Evolutionary conservation across 2,329 filamentous ascomycete species (phyloP).

Genomic region (Tolypocladium tundrense): DNA sequence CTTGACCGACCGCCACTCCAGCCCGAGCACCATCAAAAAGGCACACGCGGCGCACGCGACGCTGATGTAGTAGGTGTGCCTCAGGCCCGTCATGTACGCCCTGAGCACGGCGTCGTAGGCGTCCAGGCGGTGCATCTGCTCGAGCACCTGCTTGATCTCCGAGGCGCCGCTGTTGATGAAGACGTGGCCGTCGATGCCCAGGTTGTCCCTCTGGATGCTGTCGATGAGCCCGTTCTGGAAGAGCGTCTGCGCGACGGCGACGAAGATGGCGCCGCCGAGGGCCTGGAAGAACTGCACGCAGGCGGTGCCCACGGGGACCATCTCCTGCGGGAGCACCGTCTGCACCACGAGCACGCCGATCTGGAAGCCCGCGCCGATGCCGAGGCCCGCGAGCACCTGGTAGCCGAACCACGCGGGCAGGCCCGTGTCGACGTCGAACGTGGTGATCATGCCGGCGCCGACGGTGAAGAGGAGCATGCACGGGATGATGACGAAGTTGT

Average conservation of each 20-base stretch:
- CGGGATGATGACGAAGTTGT: constrained; percentile 27
- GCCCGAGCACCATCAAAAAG: constrained; percentile 30
- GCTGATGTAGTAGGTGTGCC: constrained; percentile 41
- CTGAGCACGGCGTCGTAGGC: constrained; percentile 31
- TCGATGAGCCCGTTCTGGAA: constrained; percentile 54
- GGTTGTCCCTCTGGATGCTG: constrained; percentile 33
- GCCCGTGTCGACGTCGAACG: constrained; percentile 35
- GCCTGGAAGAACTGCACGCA: constrained; percentile 52
- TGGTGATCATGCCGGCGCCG: constrained; percentile 45
- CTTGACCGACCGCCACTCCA: constrained; percentile 46
- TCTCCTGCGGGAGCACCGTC: constrained; percentile 35
- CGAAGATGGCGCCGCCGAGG: constrained; percentile 55
- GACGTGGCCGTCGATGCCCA: constrained; percentile 32
- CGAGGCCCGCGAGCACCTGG: constrained; percentile 45
- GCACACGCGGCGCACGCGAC: constrained; percentile 35
- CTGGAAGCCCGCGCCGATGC: constrained; percentile 39
- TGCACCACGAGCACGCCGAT: constrained; percentile 40
- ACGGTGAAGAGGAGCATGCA: constrained; percentile 31
- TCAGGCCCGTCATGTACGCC: constrained; percentile 39
- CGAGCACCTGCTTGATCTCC: constrained; percentile 34
- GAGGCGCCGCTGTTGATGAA: constrained; percentile 45
- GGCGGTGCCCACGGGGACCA: constrained; percentile 40
- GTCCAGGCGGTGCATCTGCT: constrained; percentile 27
- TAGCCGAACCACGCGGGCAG: constrained; percentile 46
- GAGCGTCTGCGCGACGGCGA: constrained; percentile 55